Conservation (phyloP, 257 asterid species). For the Solanum chaucha region DNA sequence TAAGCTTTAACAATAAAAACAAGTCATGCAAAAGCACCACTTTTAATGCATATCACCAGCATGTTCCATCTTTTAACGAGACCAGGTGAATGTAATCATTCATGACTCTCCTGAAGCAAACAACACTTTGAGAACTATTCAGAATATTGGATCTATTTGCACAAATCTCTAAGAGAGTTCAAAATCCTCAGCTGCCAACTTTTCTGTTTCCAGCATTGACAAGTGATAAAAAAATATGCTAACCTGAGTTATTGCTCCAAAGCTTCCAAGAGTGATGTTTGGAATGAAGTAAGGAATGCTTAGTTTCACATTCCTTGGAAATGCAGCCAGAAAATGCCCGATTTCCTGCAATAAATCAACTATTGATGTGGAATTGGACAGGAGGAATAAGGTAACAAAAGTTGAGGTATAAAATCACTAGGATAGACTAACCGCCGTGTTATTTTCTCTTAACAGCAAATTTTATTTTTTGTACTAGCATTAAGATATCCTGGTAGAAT, state of each 20-base stretch:
- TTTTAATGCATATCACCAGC: background rate
- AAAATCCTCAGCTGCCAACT: background rate
- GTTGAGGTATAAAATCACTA: background rate
- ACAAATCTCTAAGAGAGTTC: background rate
- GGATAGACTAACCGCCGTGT: background rate
- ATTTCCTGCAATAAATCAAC: conserved; percentile 74
- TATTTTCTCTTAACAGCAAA: background rate
- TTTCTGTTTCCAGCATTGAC: background rate
- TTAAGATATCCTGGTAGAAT: background rate
- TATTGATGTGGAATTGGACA: conserved; percentile 19
- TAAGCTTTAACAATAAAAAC: background rate
- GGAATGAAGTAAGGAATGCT: conserved; percentile 94
- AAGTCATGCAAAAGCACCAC: background rate
- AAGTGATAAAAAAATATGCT: background rate
- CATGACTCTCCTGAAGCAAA: background rate
- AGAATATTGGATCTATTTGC: background rate
- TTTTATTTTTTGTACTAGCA: background rate
- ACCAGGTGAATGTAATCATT: background rate
- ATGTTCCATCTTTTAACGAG: background rate
- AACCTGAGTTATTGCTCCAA: conserved; percentile 97
- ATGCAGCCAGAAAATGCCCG: conserved; percentile 86
- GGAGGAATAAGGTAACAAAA: background rate
- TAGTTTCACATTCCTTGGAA: conserved; percentile 77
- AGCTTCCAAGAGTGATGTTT: conserved; percentile 90
- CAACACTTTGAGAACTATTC: background rate